Evolutionary conservation across 2,329 filamentous ascomycete species (phyloP).

Genomic region (Alternaria gansuensis): DNA sequence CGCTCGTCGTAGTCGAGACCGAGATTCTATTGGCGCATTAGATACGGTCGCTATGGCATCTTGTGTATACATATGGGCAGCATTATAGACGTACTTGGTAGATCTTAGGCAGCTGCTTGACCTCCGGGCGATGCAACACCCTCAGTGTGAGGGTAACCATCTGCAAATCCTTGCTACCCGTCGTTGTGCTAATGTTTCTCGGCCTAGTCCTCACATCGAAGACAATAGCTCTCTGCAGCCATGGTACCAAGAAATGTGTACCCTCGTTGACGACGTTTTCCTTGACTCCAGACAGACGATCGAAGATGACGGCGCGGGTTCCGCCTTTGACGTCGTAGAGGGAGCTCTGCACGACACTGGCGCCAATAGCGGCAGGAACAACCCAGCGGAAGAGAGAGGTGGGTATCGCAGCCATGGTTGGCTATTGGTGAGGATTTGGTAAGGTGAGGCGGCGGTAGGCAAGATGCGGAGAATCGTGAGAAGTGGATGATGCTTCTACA

Average conservation of each 20-base stretch:
- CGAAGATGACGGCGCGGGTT: constrained; percentile 96
- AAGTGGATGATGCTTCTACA: constrained; percentile 23
- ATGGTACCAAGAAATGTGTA: constrained; percentile 94
- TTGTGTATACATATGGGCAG: too few species aligned
- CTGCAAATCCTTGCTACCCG: constrained; percentile 97
- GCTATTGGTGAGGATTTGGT: constrained; percentile 36
- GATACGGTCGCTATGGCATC: not conserved
- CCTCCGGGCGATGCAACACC: constrained; percentile 93
- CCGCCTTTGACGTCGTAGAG: constrained; percentile 98
- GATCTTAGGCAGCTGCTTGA: constrained; percentile 92
- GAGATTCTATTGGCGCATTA: constrained; percentile 72
- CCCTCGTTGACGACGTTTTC: constrained; percentile 93
- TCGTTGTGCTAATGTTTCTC: constrained; percentile 96
- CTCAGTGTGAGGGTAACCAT: constrained; percentile 99
- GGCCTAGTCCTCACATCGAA: constrained; percentile 98
- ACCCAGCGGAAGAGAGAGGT: constrained; percentile 62
- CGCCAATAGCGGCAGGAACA: constrained; percentile 75
- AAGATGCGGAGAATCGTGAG: constrained; percentile 28
- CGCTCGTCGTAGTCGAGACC: constrained; percentile 93
- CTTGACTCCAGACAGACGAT: constrained; percentile 89
- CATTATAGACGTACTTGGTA: constrained; percentile 80
- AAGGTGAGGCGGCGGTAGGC: constrained; percentile 30
- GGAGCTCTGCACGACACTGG: constrained; percentile 75
- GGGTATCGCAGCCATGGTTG: constrained; percentile 47
- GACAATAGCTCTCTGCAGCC: constrained; percentile 92